Conservation (phyloP, 176 grass and related monocot genomes). For the Urochloa ruziziensis region DNA sequence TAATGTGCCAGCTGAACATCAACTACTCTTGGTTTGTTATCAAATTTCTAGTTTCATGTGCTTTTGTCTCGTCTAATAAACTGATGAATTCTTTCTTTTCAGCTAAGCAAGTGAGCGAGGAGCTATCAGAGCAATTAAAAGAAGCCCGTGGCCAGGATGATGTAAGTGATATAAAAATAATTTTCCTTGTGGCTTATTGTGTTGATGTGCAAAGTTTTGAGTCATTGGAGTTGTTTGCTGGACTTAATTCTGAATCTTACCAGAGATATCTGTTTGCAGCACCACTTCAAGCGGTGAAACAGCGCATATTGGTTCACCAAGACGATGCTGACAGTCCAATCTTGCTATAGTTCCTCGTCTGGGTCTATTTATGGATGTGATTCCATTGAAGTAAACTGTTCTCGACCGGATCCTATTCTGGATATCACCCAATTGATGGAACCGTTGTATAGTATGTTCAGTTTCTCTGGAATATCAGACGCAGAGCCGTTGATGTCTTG, state of each 20-base stretch:
- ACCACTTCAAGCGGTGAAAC: constrained; percentile 43
- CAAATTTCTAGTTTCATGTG: neutral
- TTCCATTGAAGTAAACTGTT: neutral
- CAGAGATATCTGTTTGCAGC: constrained; percentile 31
- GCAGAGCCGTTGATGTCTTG: neutral
- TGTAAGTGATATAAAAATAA: neutral
- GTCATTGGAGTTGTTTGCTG: too few relatives aligned
- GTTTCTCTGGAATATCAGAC: neutral
- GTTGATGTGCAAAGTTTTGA: too few relatives aligned
- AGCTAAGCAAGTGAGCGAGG: constrained; percentile 50
- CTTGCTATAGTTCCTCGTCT: neutral
- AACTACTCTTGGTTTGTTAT: neutral
- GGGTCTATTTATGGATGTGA: neutral
- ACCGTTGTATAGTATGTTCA: neutral
- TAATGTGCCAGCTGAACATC: too few relatives aligned
- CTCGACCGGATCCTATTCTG: neutral
- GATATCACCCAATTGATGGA: neutral
- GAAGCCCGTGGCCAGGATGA: constrained; percentile 39
- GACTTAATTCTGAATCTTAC: neutral
- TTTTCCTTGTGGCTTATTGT: neutral
- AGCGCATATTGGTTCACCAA: neutral
- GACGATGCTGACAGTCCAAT: neutral
- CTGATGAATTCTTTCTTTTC: neutral
- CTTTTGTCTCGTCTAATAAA: neutral
- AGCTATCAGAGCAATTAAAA: constrained; percentile 38